Evolutionary conservation across 2,329 filamentous ascomycete species (phyloP).

Genomic region (Paecilomyces dactylethromorphus): DNA sequence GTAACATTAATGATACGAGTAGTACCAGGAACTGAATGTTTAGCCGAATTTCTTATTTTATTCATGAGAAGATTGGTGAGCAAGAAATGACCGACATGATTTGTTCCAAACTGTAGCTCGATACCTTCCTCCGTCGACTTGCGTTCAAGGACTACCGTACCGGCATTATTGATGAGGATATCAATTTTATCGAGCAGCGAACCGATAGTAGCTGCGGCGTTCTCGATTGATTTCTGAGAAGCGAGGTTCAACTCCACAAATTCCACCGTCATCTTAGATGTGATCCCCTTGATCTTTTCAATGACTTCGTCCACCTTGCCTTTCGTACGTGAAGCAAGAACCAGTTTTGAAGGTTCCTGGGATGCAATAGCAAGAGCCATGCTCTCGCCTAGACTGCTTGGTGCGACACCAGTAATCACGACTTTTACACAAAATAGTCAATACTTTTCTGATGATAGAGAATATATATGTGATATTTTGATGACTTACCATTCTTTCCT

Average conservation of each 20-base stretch:
- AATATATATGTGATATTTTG: background rate
- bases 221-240: conserved; percentile 18
- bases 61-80: conserved; percentile 23
- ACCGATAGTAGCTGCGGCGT: conserved; percentile 17
- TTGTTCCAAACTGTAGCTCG: conserved; percentile 27
- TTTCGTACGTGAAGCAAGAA: conserved; percentile 32
- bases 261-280: background rate
- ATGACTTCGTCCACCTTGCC: conserved; percentile 25
- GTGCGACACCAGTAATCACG: conserved; percentile 34
- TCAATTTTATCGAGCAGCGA: conserved; percentile 16
- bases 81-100: conserved; percentile 29
- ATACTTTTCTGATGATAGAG: background rate
- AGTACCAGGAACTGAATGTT: background rate
- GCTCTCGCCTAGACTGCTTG: conserved; percentile 26
- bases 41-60: conserved; percentile 14
- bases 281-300: conserved; percentile 11
- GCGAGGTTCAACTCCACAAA: conserved; percentile 18
- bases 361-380: conserved; percentile 26
- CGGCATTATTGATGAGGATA: conserved; percentile 27
- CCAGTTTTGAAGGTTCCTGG: conserved; percentile 22
- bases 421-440: conserved; percentile 12
- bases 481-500: conserved; percentile 10
- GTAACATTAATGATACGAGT: conserved; percentile 17
- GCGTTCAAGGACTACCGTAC: conserved; percentile 21
- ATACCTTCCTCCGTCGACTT: conserved; percentile 21